These are phyloP conservation scores for Lobosporangium transversale DNA, from an alignment of 192 early-diverging fungal genomes.

Conservation along the genomic window DNA sequence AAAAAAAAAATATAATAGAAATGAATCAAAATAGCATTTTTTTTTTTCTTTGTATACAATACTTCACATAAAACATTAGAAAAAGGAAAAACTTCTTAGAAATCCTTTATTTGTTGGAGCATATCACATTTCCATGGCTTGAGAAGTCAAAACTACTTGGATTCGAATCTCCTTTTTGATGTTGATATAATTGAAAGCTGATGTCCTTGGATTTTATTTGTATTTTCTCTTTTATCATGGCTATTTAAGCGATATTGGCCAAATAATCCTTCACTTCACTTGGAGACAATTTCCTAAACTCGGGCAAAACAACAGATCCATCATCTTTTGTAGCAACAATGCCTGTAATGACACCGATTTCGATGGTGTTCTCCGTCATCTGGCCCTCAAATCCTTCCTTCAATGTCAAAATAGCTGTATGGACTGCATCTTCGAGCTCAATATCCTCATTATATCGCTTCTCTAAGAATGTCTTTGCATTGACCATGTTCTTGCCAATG, in stretches of 20 bases:
- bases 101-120: too few species aligned
- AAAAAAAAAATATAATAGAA: background rate
- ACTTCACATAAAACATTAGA: slow-evolving; percentile 2
- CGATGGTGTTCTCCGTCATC: slow-evolving; percentile 96
- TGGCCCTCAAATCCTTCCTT: slow-evolving; percentile 99
- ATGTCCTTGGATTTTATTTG: too few species aligned
- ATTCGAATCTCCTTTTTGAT: too few species aligned
- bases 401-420: slow-evolving; percentile 98
- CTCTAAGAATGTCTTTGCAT: slow-evolving; percentile 99
- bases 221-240: background rate
- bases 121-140: too few species aligned
- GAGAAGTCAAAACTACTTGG: too few species aligned
- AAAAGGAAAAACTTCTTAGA: too few species aligned
- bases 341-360: slow-evolving; percentile 89
- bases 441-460: slow-evolving; percentile 95
- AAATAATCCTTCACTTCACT: slow-evolving; percentile 97
- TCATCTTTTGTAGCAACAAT: slow-evolving; percentile 66
- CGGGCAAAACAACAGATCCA: slow-evolving; percentile 55
- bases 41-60: background rate
- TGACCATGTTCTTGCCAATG: slow-evolving; percentile 99
- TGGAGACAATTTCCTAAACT: slow-evolving; percentile 85
- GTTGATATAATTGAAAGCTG: too few species aligned
- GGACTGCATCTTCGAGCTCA: slow-evolving; percentile 98
- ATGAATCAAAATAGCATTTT: slow-evolving; percentile 6
- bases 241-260: slow-evolving; percentile 86